Evolutionary conservation across 2,329 filamentous ascomycete species (phyloP), one percentile per base, ranked within the genome.

Genomic region (Fusarium sp.): DNA sequence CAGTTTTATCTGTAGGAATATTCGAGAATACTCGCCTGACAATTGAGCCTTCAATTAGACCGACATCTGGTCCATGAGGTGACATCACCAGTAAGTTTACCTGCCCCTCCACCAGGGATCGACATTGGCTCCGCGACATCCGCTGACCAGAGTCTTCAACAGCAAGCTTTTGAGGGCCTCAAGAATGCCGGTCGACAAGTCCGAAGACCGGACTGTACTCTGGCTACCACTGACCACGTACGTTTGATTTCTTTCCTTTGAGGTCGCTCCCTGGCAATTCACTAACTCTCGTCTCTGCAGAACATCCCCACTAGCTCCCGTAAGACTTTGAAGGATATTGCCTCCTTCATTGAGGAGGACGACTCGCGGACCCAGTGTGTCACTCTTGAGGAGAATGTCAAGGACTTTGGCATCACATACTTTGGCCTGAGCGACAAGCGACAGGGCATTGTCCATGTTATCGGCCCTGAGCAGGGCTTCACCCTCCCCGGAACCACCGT

Each of bases 31-130:
- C 18, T 23, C 18, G 36, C 36, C 70, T 74, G 57, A 74, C 59
- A 10, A 48, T 27, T 56, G 18, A 46, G 50, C 18, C 18, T 23
- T 23, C 30, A 47, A 62, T 43, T 55, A 95, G 94, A 97, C 84
- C 90, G 96, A 81, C 96, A 99, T 87, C 88, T 99, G 68, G 95
- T 98, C 68, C 96, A 99, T 81, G 96, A 99, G 87, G 96, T 99
- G 80, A 99, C 96, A 76, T 98, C 95, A 76, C 96, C 96, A 70
- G 92, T 94, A 88, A 79, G 91, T 82, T 66, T 50, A 37, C 36
- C 30, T 55, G 55, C 51, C 18, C 57, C 50, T 7, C 54, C 53
- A 43, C 30, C 30, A 52, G 48, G 15, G 37, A 43, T 53, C 63
- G 53, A 36, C 65, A 57, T 55, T 46, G 40, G 37, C 41, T 44